A percentile compares a stretch with the other conserved stretches of the same genome.
Conservation (phyloP, 1,284 basidiomycete genomes). For the Volvariella volvacea region DNA sequence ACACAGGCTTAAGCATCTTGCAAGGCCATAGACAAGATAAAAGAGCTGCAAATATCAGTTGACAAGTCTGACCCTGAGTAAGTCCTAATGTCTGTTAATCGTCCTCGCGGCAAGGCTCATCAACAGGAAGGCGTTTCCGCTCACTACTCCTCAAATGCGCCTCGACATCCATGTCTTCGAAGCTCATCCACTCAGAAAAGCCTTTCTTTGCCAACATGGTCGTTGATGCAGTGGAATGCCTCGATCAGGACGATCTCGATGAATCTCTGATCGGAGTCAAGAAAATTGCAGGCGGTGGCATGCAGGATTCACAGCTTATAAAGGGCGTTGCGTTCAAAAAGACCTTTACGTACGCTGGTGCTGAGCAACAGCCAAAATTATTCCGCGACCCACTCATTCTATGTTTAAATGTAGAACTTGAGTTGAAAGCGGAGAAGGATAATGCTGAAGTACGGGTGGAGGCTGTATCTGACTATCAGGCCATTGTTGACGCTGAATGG, state of each 20-base stretch:
- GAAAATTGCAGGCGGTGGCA: conserved; percentile 97
- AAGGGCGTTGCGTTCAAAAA: conserved; percentile 98
- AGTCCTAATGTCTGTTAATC: conserved; percentile 28
- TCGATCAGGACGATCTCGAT: conserved; percentile 93
- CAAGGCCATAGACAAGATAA: conserved; percentile 83
- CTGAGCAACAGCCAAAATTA: conserved; percentile 97
- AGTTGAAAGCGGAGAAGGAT: conserved; percentile 99
- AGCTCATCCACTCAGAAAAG: conserved; percentile 98
- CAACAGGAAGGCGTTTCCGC: conserved; percentile 70
- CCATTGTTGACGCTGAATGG: conserved; percentile 99
- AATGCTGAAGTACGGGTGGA: conserved; percentile 98
- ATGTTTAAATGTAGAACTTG: conserved; percentile 96
- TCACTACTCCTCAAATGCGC: conserved; percentile 95
- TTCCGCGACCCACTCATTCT: conserved; percentile 89
- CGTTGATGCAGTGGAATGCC: conserved; percentile 89
- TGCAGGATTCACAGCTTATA: conserved; percentile 92
- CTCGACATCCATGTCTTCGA: conserved; percentile 98
- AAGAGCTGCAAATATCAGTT: conserved; percentile 85
- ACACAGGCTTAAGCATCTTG: conserved; percentile 8
- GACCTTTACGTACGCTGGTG: conserved; percentile 98
- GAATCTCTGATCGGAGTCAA: conserved; percentile 98
- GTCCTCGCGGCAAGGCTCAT: conserved; percentile 6
- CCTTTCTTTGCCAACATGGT: conserved; percentile 99
- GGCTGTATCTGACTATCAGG: conserved; percentile 96
- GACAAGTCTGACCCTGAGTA: conserved; percentile 89